Evolutionary conservation across 2,329 filamentous ascomycete species (phyloP), one percentile per base, ranked within the genome.

Genomic region (Monosporascus cannonballus): DNA sequence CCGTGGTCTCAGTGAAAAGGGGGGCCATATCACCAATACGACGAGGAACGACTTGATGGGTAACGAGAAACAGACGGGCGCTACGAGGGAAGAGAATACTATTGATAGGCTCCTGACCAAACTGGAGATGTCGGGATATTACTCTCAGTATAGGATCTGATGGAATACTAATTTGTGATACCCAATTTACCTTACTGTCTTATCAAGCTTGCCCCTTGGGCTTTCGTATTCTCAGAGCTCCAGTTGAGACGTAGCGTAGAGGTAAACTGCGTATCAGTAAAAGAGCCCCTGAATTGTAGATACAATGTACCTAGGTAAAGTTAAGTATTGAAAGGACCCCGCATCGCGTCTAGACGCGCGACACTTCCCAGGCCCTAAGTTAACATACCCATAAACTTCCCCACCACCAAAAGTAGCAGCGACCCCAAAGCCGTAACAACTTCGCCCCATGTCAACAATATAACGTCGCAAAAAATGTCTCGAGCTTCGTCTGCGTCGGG

Each of bases 41-140:
- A 52, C 52, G 51, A 58, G 54, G 56, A 55, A 53, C 58, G 55
- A 67, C 57, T 54, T 48, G 60, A 57, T 54, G 60, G 48, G 57
- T 70, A 54, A 65, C 70, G 58, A 68, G 64, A 68, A 65, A 70
- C 67, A 57, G 69, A 65, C 25, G 69, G 56, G 69, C 60, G 56
- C 50, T 50, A 61, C 22, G 59, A 69, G 61, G 47, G 72, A 73
- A 51, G 79, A 80, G 52, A 86, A 84, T 67, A 79, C 84, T 48
- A 80, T 92, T 63, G 81, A 84, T 47, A 81, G 87, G 62, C 73
- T 94, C 56, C 71, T 90, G 49, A 68, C 86, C 54, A 82, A 81
- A 63, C 72, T 93, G 57, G 88, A 92, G 65, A 84, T 90, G 78
- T 84, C 79, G 56, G 76, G 77, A 36, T 88, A 87, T 62, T 90